These are phyloP conservation scores for Neonectria faginata DNA, from an alignment of 2,329 filamentous ascomycete species.

Conservation along the genomic window DNA sequence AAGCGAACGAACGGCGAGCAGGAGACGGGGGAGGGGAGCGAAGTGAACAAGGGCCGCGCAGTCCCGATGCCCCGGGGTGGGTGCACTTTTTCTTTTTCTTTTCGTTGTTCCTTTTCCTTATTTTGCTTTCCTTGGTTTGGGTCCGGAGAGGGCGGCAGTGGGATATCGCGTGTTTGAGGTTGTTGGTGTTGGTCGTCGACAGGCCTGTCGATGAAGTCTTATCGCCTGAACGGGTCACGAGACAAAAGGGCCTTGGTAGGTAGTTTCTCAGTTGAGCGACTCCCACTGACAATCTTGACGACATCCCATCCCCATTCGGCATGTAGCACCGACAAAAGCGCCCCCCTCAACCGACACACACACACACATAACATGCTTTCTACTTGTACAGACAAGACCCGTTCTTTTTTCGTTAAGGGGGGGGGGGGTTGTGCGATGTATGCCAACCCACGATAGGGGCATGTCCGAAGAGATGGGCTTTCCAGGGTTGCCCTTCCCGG, in stretches of 20 bases:
- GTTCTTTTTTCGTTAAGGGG: background rate
- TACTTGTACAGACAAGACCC: background rate
- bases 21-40: background rate
- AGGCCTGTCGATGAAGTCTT: background rate
- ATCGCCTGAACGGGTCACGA: background rate
- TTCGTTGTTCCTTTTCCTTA: too few species aligned
- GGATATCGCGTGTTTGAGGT: background rate
- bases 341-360: background rate
- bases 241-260: too few species aligned
- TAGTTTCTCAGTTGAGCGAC: background rate
- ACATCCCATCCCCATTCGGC: background rate
- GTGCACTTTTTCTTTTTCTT: background rate
- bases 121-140: slow-evolving; percentile 9
- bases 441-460: slow-evolving; percentile 1
- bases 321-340: background rate
- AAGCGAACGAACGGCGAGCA: slow-evolving; percentile 5
- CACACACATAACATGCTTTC: background rate
- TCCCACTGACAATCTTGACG: background rate
- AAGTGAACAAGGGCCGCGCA: background rate
- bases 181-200: background rate
- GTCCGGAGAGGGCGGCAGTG: slow-evolving; percentile 6
- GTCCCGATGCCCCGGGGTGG: slow-evolving; percentile 16
- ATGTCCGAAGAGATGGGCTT: background rate
- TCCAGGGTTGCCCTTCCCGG: background rate
- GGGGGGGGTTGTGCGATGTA: too few species aligned